Percentiles rank a stretch among this genome's conserved stretches.
These are phyloP conservation scores for Neurospora sp. DNA, from an alignment of 495 filamentous ascomycete species.

Conservation along the genomic window DNA sequence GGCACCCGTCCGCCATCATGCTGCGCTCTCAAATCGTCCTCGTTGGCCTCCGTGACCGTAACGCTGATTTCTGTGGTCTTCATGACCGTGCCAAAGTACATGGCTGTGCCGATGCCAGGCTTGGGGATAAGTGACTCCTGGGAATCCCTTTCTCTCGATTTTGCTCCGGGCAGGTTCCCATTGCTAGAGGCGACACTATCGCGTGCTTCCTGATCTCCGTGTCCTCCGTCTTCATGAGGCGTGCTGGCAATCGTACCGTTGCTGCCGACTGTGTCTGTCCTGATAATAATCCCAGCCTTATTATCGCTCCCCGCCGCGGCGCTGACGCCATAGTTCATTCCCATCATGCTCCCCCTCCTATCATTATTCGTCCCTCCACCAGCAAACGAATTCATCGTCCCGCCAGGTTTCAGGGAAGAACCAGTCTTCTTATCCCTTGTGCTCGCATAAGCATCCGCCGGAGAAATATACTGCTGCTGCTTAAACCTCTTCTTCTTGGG, in stretches of 20 bases:
- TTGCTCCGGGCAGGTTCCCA: not conserved
- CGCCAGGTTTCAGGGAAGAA: not conserved
- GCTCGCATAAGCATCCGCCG: not conserved
- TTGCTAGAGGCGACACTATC: not conserved
- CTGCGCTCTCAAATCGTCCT: not conserved
- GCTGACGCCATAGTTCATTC: not conserved
- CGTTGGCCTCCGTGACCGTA: slow-evolving; percentile 7
- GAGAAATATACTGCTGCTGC: slow-evolving; percentile 21
- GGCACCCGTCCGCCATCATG: not conserved
- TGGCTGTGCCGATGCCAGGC: not conserved
- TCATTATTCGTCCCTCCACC: not conserved
- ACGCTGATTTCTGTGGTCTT: slow-evolving; percentile 24
- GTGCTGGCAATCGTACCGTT: not conserved
- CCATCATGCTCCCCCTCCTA: not conserved
- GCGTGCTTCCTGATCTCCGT: not conserved
- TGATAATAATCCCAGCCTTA: not conserved
- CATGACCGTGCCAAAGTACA: slow-evolving; percentile 6
- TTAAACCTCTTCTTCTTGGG: slow-evolving; percentile 65
- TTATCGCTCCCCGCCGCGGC: not conserved
- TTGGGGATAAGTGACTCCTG: not conserved
- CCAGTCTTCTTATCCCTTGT: not conserved
- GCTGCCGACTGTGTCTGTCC: not conserved
- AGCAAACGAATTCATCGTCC: not conserved
- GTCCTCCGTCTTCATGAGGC: not conserved
- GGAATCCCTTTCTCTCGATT: slow-evolving; percentile 6